Conservation (phyloP, 106 monocot species). For the Phalaenopsis equestris region DNA sequence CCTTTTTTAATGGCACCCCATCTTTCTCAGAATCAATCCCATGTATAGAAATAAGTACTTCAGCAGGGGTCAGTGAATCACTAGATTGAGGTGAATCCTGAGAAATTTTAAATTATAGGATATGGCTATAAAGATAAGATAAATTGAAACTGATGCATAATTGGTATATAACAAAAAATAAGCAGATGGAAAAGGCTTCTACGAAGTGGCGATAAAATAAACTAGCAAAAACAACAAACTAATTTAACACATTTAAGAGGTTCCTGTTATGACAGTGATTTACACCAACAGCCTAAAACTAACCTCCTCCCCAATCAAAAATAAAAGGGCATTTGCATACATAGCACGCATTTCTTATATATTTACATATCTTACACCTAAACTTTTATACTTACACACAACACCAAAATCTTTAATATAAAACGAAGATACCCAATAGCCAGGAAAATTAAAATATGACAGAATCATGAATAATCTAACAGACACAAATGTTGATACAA, state of each 20-base stretch:
- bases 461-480: no score
- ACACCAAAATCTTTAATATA: no score
- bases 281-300: neutral
- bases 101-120: neutral
- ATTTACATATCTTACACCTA: no score
- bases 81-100: conserved; percentile 53
- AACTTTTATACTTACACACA: no score
- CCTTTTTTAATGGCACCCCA: conserved; percentile 81
- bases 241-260: neutral
- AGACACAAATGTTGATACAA: no score
- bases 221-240: neutral
- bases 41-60: conserved; percentile 92
- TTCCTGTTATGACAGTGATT: neutral
- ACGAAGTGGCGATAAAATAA: neutral
- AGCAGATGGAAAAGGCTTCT: neutral
- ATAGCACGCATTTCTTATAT: no score
- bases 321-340: neutral
- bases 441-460: neutral
- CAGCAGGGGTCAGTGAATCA: conserved; percentile 56
- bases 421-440: neutral
- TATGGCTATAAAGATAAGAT: conserved; percentile 6
- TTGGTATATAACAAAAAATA: neutral
- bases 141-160: neutral
- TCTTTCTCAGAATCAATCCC: conserved; percentile 84
- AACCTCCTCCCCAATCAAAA: neutral